Base-by-base conservation (phyloP, 257 asterid species). In the Buddleja alternifolia region DNA sequence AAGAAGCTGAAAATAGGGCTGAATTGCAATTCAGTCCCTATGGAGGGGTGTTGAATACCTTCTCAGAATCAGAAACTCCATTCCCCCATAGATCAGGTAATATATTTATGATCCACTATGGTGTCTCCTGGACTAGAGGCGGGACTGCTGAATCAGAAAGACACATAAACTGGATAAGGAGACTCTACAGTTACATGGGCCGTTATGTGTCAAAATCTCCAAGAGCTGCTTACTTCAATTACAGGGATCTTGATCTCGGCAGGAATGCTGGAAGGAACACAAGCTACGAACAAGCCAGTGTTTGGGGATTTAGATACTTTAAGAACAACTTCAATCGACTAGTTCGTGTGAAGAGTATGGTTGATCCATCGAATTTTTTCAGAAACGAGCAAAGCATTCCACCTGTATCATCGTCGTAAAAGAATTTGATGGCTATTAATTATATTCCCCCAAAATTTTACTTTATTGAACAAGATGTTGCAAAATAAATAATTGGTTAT, bases 321-420 rank as follows among this genome's bases (percentile, higher is more conserved):
- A 39, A 69, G 55, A 51, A 42, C 15, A 78, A 78, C 12, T 78
- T 73, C 25, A 29, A 50, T 1, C 32, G 76, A 21, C 42, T 78
- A 19, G 79, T 78, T 21, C 66, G 42, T 25, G 73, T 73, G 67
- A 78, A 78, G 50, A 69, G 70, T 10, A 15, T 39, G 61, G 70
- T 63, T 23, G 82, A 77, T 77, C 82, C 82, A 15, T 19, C 64
- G 1, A 77, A 77, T 44, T 67, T 72, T 10, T 77, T 73, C 66
- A 73, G 71, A 51, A 78, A 78, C 34, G 82, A 78, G 59, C 82
- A 73, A 63, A 78, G 79, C 37, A 50, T 78, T 45, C 82, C 79
- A 2, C 69, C 76, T 29, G 3, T 59, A 9, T 6, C 6, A 3
- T 20, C 51, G 12, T 16, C 42, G 11, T 54, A 10, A 23, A 23